Evolutionary conservation across 768 basidiomycete genomes (phyloP), one percentile per base, ranked within the genome.

Genomic region (Calocybe gangraenosa): DNA sequence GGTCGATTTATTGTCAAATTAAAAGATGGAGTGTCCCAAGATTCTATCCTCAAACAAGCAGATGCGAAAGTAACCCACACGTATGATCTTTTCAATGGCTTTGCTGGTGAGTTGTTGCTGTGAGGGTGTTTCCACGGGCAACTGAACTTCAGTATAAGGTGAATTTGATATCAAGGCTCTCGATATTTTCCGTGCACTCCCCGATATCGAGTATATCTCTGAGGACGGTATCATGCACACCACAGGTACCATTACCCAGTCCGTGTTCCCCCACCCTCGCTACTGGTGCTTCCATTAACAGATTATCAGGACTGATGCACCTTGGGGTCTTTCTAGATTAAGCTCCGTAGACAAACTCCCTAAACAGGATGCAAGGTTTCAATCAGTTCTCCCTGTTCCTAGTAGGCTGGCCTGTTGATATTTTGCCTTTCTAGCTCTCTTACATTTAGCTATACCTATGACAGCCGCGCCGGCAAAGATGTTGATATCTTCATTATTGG

Each of bases 401-500:
- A 40, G n/a, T 3, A 40, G 3, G 1, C 13, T 15, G 9, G 10
- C 22, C 19, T 1, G 14, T 40, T 17, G 22, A 9, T n/a, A n/a
- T n/a, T n/a, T 11, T 13, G 28, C 2, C 23, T 10, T 28, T 18
- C 14, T 32, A 57, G 56, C 21, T 34, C 43, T 15, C 36, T 46
- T 2, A 48, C 35, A 10, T 52, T 47, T 28, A 20, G 17, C 7
- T 54, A 49, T 11, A 45, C 25, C 18, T 49, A 51, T 22, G 51
- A 57, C 30, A 14, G 41, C 2, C 21, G 44, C 31, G 56, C 53
- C n/a, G 56, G 56, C 8, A 1, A 21, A 10, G 56, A 53, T 7
- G 50, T 53, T 33, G 53, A 57, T 23, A 63, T 75, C 49, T 74
- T 70, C 47, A 51, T 74, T 42, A 55, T 74, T 44, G 73, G 69